Conservation (phyloP, 2,329 filamentous ascomycete genomes). For the Ilyonectria destructans region DNA sequence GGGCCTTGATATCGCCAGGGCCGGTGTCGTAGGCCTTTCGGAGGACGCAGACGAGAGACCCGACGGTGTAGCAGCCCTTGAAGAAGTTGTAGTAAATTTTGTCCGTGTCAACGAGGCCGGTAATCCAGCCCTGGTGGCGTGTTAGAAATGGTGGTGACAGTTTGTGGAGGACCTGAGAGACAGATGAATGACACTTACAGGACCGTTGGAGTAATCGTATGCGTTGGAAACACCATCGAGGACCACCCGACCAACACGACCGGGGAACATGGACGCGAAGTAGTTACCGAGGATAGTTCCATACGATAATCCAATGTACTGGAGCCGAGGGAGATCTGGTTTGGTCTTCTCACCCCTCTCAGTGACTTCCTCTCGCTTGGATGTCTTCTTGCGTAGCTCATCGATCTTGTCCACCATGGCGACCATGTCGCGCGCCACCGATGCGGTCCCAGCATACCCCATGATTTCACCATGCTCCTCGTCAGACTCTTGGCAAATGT, state of each 20-base stretch:
- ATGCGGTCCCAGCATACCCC: slow-evolving; percentile 55
- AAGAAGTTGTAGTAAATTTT: slow-evolving; percentile 54
- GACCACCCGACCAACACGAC: slow-evolving; percentile 59
- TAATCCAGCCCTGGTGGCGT: slow-evolving; percentile 52
- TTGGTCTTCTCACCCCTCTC: slow-evolving; percentile 1
- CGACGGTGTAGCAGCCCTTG: slow-evolving; percentile 54
- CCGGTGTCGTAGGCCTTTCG: slow-evolving; percentile 45
- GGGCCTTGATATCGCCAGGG: slow-evolving; percentile 50
- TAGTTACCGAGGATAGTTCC: slow-evolving; percentile 55
- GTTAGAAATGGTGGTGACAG: neutral
- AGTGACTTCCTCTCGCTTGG: neutral
- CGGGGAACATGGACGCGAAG: slow-evolving; percentile 56
- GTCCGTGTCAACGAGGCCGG: slow-evolving; percentile 58
- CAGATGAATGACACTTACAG: slow-evolving; percentile 5
- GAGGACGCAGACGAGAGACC: slow-evolving; percentile 50
- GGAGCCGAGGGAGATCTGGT: slow-evolving; percentile 49
- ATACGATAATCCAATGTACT: slow-evolving; percentile 69
- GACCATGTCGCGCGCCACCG: slow-evolving; percentile 62
- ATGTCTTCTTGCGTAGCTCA: slow-evolving; percentile 47
- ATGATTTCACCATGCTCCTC: slow-evolving; percentile 49
- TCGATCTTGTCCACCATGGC: slow-evolving; percentile 61
- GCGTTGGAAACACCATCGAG: slow-evolving; percentile 58
- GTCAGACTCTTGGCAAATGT: slow-evolving; percentile 49
- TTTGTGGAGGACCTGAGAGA: neutral
- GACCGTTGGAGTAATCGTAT: slow-evolving; percentile 54